These are phyloP conservation scores for Pseudocercospora pini-densiflorae DNA, from an alignment of 2,329 filamentous ascomycete genomes.

Conservation along the genomic window DNA sequence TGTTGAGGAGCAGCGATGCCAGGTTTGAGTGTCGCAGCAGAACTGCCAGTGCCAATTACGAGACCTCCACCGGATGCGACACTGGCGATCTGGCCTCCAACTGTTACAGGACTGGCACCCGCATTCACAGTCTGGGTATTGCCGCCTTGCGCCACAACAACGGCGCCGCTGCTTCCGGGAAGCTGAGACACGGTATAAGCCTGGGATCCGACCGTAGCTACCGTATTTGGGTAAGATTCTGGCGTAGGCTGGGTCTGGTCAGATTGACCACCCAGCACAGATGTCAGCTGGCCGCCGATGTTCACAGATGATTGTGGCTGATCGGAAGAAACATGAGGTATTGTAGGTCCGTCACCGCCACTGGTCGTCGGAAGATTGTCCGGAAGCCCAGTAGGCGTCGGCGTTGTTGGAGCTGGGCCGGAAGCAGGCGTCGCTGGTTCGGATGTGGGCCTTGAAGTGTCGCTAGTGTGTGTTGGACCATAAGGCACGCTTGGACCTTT, in stretches of 20 bases:
- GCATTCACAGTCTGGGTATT: background rate
- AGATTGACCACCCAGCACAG: background rate
- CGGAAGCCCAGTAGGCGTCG: background rate
- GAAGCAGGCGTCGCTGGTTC: constrained; percentile 6
- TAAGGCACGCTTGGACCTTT: constrained; percentile 9
- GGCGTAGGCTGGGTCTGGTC: background rate
- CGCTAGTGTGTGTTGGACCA: background rate
- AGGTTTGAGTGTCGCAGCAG: background rate
- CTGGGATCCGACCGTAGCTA: background rate
- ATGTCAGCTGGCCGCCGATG: background rate
- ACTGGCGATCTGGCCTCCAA: background rate
- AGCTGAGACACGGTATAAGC: background rate
- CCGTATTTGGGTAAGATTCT: background rate
- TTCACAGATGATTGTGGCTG: background rate
- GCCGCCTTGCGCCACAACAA: background rate
- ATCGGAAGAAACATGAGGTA: background rate
- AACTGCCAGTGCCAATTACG: constrained; percentile 8
- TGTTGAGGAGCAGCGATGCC: background rate
- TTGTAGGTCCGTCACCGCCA: background rate
- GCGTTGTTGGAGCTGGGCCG: background rate
- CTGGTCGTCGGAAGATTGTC: background rate
- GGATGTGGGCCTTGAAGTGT: background rate
- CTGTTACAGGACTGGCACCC: background rate
- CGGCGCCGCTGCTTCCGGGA: background rate
- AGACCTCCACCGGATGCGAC: background rate